A percentile compares a stretch with the other conserved stretches of the same genome.
Evolutionary conservation across 345 rosid species (phyloP).

Genomic region (Hevea brasiliensis): DNA sequence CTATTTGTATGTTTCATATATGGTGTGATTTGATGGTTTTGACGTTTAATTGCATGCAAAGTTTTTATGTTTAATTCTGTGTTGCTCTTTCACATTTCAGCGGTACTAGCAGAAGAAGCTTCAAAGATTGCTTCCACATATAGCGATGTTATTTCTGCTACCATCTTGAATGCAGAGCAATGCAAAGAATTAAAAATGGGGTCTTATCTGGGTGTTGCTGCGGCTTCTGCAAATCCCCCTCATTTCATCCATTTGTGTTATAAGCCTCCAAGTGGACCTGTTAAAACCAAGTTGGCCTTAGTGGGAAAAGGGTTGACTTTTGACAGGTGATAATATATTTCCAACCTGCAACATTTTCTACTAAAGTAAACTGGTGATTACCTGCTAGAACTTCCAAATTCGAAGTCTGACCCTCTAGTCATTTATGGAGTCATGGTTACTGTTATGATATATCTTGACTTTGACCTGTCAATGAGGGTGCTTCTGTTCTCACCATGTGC

Average conservation of each 20-base stretch:
- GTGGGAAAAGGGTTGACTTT: conserved; percentile 94
- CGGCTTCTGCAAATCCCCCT: conserved; percentile 83
- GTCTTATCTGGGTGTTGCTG: conserved; percentile 89
- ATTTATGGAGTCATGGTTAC: background rate
- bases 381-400: background rate
- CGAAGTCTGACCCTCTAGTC: background rate
- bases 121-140: conserved; percentile 65
- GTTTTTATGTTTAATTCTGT: too few relatives aligned
- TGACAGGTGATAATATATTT: conserved; percentile 64
- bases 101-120: conserved; percentile 79
- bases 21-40: background rate
- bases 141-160: conserved; percentile 79
- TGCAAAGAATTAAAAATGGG: conserved; percentile 95
- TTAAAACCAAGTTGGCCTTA: conserved; percentile 77
- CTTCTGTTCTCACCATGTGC: background rate
- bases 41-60: background rate
- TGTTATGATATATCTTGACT: background rate
- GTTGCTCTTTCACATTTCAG: conserved; percentile 38
- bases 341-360: background rate
- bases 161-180: conserved; percentile 67
- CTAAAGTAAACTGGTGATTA: background rate
- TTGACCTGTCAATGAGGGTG: background rate
- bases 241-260: conserved; percentile 85
- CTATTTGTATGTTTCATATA: background rate
- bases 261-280: conserved; percentile 64